phyloP scores from a whole-genome alignment of 2,329 filamentous ascomycete genomes.

The Diplodia intermedia region DNA sequence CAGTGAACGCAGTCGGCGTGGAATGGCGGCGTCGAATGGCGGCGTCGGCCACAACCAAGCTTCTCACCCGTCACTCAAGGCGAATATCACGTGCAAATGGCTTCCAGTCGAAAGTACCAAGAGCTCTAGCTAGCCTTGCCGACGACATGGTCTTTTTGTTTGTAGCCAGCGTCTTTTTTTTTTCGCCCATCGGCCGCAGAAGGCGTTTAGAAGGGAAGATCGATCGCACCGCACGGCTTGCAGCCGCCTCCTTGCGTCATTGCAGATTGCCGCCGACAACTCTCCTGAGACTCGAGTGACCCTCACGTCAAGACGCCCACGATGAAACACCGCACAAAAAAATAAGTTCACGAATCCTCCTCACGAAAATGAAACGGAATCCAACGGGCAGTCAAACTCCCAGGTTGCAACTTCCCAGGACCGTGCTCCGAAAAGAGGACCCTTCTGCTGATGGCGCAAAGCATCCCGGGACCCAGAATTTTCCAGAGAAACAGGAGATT shows the following conservation, averaged over 20 bases:
- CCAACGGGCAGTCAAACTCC: conserved; percentile 10
- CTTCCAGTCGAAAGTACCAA: not conserved
- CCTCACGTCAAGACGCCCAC: conserved; percentile 23
- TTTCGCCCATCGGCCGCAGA: not conserved
- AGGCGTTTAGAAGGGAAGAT: not conserved
- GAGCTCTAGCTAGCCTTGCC: not conserved
- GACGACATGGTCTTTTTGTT: not conserved
- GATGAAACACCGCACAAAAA: conserved; percentile 23
- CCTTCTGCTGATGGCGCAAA: conserved; percentile 16
- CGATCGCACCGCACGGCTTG: conserved; percentile 23
- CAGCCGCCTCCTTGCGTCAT: conserved; percentile 20
- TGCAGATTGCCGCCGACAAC: conserved; percentile 1
- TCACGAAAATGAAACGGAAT: conserved; percentile 29
- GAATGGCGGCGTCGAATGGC: not conserved
- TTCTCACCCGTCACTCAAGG: not conserved
- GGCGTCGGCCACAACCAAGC: not conserved
- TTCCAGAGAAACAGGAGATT: conserved; percentile 14
- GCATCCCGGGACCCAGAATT: conserved; percentile 12
- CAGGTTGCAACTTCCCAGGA: not conserved
- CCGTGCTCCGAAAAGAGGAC: conserved; percentile 5
- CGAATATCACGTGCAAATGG: not conserved
- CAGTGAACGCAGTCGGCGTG: not conserved
- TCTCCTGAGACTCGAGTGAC: conserved; percentile 30
- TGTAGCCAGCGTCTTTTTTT: not conserved
- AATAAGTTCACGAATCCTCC: not conserved